phyloP scores from a whole-genome alignment of 768 basidiomycete species.

The Xanthoconium stramineum region DNA sequence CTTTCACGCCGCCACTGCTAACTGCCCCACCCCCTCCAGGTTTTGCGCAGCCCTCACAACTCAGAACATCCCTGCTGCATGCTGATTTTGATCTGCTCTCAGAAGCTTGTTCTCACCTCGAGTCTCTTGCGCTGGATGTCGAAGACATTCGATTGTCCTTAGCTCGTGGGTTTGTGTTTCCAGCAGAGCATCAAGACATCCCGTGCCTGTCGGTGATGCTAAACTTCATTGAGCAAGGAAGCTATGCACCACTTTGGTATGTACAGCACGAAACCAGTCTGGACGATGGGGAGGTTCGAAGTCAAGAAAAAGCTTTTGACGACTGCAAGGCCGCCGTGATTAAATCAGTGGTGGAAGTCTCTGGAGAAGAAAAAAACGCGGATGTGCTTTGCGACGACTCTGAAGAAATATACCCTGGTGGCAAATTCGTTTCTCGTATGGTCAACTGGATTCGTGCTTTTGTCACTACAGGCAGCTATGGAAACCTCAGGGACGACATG shows the following conservation, averaged over 20 bases:
- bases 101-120: slow-evolving; percentile 71
- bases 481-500: slow-evolving; percentile 62
- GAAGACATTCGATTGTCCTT: slow-evolving; percentile 72
- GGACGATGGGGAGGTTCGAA: slow-evolving; percentile 45
- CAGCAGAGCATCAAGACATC: slow-evolving; percentile 52
- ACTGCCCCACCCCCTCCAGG: slow-evolving; percentile 35
- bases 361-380: slow-evolving; percentile 76
- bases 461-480: slow-evolving; percentile 35
- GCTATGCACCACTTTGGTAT: slow-evolving; percentile 66
- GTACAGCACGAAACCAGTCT: slow-evolving; percentile 32
- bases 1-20: slow-evolving; percentile 57
- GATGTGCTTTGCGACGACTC: slow-evolving; percentile 75
- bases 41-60: slow-evolving; percentile 38
- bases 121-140: slow-evolving; percentile 74
- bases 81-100: slow-evolving; percentile 72
- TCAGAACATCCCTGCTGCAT: slow-evolving; percentile 47
- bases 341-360: slow-evolving; percentile 81
- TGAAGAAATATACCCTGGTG: slow-evolving; percentile 55
- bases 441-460: slow-evolving; percentile 70
- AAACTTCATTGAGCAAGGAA: slow-evolving; percentile 70
- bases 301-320: slow-evolving; percentile 70
- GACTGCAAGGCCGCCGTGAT: slow-evolving; percentile 84
- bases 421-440: slow-evolving; percentile 69
- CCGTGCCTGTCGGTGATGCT: slow-evolving; percentile 63
- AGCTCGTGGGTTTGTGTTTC: slow-evolving; percentile 60